A percentile compares a stretch with the other conserved stretches of the same genome.
phyloP scores from a whole-genome alignment of 73 alveolate species.

The Durusdinium trenchii region DNA sequence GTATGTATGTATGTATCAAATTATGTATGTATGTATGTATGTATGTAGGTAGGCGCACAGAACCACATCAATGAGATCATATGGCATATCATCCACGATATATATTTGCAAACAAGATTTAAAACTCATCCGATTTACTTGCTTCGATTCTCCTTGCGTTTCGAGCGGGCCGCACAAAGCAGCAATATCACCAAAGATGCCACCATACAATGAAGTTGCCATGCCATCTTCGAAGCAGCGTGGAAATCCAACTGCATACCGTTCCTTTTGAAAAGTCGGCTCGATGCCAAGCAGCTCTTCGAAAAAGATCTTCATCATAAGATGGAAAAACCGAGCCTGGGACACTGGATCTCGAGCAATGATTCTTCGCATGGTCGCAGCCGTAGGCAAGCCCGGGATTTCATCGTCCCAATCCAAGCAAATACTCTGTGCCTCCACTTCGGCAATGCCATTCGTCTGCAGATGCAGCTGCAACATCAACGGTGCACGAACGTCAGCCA shows the following conservation, averaged over 20 bases:
- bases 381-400: not conserved
- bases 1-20: too few relatives aligned
- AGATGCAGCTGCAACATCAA: constrained; percentile 5
- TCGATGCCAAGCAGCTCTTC: not conserved
- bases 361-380: constrained; percentile 16
- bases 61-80: too few relatives aligned
- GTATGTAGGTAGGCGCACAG: too few relatives aligned
- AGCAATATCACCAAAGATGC: constrained; percentile 27
- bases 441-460: not conserved
- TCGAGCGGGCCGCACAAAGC: constrained; percentile 26
- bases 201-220: not conserved
- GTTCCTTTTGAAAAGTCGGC: not conserved
- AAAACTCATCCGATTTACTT: not conserved
- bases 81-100: too few relatives aligned
- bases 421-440: not conserved
- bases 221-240: not conserved
- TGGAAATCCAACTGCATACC: not conserved
- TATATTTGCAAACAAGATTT: too few relatives aligned
- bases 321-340: not conserved
- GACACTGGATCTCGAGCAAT: constrained; percentile 29
- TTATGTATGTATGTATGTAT: too few relatives aligned
- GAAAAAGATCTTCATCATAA: not conserved
- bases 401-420: not conserved
- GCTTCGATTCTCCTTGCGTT: not conserved
- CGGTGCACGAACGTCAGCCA: constrained; percentile 9